Evolutionary conservation across 192 early-diverging fungal genomes (phyloP), one percentile per base, ranked within the genome.

Genomic region (Backusella luteola): DNA sequence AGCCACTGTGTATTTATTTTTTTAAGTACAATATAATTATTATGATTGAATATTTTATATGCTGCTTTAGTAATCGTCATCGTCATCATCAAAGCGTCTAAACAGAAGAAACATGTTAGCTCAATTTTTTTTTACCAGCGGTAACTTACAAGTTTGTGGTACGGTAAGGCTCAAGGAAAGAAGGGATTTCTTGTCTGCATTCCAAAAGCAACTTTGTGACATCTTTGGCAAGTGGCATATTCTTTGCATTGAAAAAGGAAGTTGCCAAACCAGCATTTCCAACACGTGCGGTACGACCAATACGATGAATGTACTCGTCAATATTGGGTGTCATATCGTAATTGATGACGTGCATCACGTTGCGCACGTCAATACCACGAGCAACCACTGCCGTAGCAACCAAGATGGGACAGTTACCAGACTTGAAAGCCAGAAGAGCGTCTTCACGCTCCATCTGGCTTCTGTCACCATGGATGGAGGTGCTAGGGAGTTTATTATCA

Each of bases 331-430:
- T 91, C 4, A 95, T 85, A 69, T 96, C 97, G 53, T 94, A 82
- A 79, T 98, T 95, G 46, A 99, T 75, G n/a, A 99, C 96, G 73
- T 96, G 87, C 2, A 90, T 93, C 2, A 99, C 96, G 77, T 91
- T 91, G 9, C 95, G 95, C 67, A 97, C 96, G 82, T 99, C 98
- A 46, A 99, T 94, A 38, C 98, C 98, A 73, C 98, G 91, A 56
- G 98, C 97, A 39, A 96, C 95, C 4, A 99, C 96, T 76, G 97
- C 98, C 4, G 95, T 94, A 2, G 98, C 97, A 72, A 98, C 90
- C 73, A 99, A 85, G 42, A 98, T 89, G 41, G 88, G 83, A 5
- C 84, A 86, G 19, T 66, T 76, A 63, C 82, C 83, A 15, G 77
- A 82, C 63, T 96, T 89, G 89, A 98, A 99, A 15, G 81, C 81